These are phyloP conservation scores for Debaryomyces udenii DNA, from an alignment of 1,139 yeast species.

Conservation along the genomic window DNA sequence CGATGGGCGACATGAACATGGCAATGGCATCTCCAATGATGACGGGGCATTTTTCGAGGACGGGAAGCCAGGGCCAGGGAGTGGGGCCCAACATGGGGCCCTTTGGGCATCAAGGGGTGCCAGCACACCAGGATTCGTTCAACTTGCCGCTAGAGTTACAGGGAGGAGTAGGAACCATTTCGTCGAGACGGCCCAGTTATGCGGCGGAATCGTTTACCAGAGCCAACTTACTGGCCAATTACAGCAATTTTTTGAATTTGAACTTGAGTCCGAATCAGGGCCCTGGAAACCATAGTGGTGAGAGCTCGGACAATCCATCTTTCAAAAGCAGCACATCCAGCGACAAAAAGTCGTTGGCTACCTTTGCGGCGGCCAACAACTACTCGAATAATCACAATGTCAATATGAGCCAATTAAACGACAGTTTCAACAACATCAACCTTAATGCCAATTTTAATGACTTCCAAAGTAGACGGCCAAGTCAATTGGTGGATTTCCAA, in stretches of 20 bases:
- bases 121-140: slow-evolving; percentile 30
- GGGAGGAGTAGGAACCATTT: slow-evolving; percentile 64
- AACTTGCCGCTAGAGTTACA: slow-evolving; percentile 61
- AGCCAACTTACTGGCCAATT: slow-evolving; percentile 17
- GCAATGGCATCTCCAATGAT: neutral
- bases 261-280: slow-evolving; percentile 7
- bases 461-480: slow-evolving; percentile 49
- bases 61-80: too few species aligned
- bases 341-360: slow-evolving; percentile 30
- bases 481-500: slow-evolving; percentile 42
- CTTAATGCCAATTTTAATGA: slow-evolving; percentile 42
- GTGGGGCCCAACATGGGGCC: neutral
- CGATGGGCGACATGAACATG: slow-evolving; percentile 2
- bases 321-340: slow-evolving; percentile 21
- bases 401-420: slow-evolving; percentile 34
- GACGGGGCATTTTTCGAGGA: neutral
- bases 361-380: slow-evolving; percentile 30
- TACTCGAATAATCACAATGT: slow-evolving; percentile 17
- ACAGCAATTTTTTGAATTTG: slow-evolving; percentile 5
- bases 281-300: slow-evolving; percentile 6
- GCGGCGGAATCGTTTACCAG: slow-evolving; percentile 63
- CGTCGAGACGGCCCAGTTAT: slow-evolving; percentile 64
- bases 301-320: slow-evolving; percentile 26
- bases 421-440: slow-evolving; percentile 38
- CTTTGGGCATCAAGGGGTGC: slow-evolving; percentile 1